Base-by-base conservation (phyloP, 2,329 filamentous ascomycete genomes). In the Fusarium guadeloupense region DNA sequence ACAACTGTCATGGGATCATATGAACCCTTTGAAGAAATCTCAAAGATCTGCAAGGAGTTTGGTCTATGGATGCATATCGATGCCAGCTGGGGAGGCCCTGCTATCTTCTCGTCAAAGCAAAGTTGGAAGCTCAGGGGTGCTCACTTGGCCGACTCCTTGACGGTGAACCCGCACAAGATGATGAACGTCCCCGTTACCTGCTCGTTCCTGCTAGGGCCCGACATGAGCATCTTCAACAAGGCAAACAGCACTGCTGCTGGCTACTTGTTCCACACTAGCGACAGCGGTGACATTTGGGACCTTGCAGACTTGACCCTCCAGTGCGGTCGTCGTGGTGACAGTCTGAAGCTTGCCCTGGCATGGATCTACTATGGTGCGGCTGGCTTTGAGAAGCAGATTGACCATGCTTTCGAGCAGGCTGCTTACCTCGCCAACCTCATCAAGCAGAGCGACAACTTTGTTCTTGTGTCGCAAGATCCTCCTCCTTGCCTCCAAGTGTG, bases 131-230 rank as follows among this genome's bases (percentile, higher is more conserved):
- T 98, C 9, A 74, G 79, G 1, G 94, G 94, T 13, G 80, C 84
- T 3, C 83, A 93, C 38, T 82, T 89, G 34, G 95, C 93, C 9
- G 85, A 97, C 75, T 92, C 88, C 13, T 80, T 98, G 33, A 92
- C 93, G 3, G 85, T 97, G 49, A 98, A 96, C 75, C 93, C 95
- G 53, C 95, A 99, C 79, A 98, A 98, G 79, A 98, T 98, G 95
- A 85, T 98, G 72, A 92, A 92, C 54, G 91, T 92, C 4, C 94
- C 95, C 0, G 80, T 96, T 34, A 97, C 93, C 0, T 98, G 93
- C 78, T 93, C 90, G 0, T 97, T 96, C 78, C 83, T 99, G 5
- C 83, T 99, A 12, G 89, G 86, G 0, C 84, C 85, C 3, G 93
- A 98, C 72, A 77, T 96, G 71, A 80, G 83, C 51, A 78, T 89